A percentile compares a stretch with the other conserved stretches of the same genome.
Evolutionary conservation across 164 flowering plant species (phyloP).

Genomic region (Berberis thunbergii): DNA sequence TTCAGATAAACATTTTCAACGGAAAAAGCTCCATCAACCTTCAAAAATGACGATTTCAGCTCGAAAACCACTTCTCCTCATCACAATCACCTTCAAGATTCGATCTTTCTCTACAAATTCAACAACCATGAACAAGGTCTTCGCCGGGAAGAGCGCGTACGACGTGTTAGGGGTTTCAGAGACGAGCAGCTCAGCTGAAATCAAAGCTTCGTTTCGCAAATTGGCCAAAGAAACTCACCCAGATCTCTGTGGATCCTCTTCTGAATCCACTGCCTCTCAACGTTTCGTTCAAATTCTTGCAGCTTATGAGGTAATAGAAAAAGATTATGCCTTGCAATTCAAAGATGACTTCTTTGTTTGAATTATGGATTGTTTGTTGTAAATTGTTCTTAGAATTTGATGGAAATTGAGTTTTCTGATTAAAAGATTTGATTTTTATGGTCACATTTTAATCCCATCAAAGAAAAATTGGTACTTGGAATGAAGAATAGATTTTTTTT

Average conservation of each 20-base stretch:
- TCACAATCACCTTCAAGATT: neutral
- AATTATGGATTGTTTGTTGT: too few species aligned
- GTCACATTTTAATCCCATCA: too few species aligned
- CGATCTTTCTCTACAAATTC: slow-evolving; percentile 34
- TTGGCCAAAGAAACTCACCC: slow-evolving; percentile 91
- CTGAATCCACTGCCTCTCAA: slow-evolving; percentile 31
- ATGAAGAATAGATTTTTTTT: too few species aligned
- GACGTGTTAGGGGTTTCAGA: slow-evolving; percentile 56
- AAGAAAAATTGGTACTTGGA: too few species aligned
- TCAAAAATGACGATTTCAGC: neutral
- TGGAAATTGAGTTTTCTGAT: too few species aligned
- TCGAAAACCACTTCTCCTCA: neutral
- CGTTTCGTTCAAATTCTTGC: slow-evolving; percentile 76
- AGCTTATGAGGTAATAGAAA: slow-evolving; percentile 61
- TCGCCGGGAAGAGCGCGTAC: slow-evolving; percentile 54
- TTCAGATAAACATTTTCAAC: too few species aligned
- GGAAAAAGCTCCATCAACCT: too few species aligned
- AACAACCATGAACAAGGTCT: slow-evolving; percentile 19
- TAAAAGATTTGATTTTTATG: too few species aligned
- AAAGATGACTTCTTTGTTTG: too few species aligned
- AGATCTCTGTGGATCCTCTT: slow-evolving; percentile 38
- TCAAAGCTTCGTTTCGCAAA: slow-evolving; percentile 73
- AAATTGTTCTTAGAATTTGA: too few species aligned
- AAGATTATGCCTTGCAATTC: neutral
- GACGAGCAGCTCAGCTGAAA: slow-evolving; percentile 58